Evolutionary conservation across 306 rosid genomes (phyloP).

Genomic region (Quercus berberidifolia): DNA sequence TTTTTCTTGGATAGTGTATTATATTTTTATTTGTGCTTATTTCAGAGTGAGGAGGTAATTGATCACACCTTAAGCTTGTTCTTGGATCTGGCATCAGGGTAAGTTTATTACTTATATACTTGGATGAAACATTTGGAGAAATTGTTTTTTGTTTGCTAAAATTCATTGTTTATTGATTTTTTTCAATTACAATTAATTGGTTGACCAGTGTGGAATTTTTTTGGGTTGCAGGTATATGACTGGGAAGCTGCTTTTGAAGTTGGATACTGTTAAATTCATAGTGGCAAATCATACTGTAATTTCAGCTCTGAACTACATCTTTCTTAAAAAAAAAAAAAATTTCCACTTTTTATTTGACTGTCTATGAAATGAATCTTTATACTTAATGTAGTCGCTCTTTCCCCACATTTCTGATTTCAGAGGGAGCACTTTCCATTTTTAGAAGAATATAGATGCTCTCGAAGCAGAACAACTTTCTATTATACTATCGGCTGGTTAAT

Average conservation of each 20-base stretch:
- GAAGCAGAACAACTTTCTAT: constrained; percentile 90
- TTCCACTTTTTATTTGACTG: constrained; percentile 1
- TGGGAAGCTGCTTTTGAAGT: constrained; percentile 93
- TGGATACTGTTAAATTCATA: constrained; percentile 89
- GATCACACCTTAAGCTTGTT: constrained; percentile 94
- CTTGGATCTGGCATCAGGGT: constrained; percentile 99
- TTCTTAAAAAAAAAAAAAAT: neutral
- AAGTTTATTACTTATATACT: constrained; percentile 26
- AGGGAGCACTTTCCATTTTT: constrained; percentile 93
- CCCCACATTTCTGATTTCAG: constrained; percentile 37
- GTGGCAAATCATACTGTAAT: constrained; percentile 93
- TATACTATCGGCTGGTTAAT: constrained; percentile 90
- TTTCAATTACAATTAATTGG: neutral
- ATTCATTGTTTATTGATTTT: constrained; percentile 1
- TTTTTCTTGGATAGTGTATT: neutral
- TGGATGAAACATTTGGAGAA: constrained; percentile 12
- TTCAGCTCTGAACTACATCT: neutral
- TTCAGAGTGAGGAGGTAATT: constrained; percentile 96
- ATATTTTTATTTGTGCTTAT: constrained; percentile 18
- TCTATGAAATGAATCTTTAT: neutral
- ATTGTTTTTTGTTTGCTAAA: constrained; percentile 14
- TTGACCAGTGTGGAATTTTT: neutral
- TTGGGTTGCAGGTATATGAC: constrained; percentile 76
- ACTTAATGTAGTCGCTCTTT: constrained; percentile 21
- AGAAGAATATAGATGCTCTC: constrained; percentile 85